phyloP scores from a whole-genome alignment of 495 filamentous ascomycete genomes.

The Clohesyomyces aquaticus region DNA sequence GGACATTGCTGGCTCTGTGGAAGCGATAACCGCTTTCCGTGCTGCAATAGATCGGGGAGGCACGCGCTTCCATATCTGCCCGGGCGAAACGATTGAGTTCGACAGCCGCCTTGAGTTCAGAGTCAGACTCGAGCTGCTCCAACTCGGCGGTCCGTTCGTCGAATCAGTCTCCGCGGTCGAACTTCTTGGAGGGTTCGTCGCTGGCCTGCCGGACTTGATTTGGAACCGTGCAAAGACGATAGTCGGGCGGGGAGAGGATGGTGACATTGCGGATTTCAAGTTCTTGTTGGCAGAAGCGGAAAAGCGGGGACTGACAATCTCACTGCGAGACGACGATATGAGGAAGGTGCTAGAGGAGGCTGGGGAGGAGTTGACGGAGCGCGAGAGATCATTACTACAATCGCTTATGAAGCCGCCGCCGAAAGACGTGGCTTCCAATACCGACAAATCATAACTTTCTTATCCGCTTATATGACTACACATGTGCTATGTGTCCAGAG shows the following conservation, averaged over 20 bases:
- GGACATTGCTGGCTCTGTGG: slow-evolving; percentile 12
- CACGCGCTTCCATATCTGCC: slow-evolving; percentile 13
- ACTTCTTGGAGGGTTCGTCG: slow-evolving; percentile 12
- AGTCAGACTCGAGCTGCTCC: slow-evolving; percentile 12
- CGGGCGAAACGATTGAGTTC: slow-evolving; percentile 13
- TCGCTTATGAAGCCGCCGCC: slow-evolving; percentile 12
- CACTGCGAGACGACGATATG: slow-evolving; percentile 11
- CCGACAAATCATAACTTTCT: slow-evolving; percentile 14
- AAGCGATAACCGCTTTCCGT: slow-evolving; percentile 14
- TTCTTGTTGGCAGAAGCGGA: slow-evolving; percentile 14
- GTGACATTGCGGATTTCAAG: slow-evolving; percentile 13
- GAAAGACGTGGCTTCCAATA: slow-evolving; percentile 13
- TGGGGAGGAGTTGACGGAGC: slow-evolving; percentile 13
- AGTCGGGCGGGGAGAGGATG: slow-evolving; percentile 12
- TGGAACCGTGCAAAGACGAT: slow-evolving; percentile 14
- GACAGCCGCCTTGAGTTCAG: slow-evolving; percentile 13
- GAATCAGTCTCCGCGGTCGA: slow-evolving; percentile 13
- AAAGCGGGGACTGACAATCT: slow-evolving; percentile 11
- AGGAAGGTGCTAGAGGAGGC: slow-evolving; percentile 12
- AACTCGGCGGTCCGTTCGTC: slow-evolving; percentile 12
- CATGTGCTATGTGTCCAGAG: slow-evolving; percentile 7
- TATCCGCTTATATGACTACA: slow-evolving; percentile 13
- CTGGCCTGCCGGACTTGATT: slow-evolving; percentile 13
- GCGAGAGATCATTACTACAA: slow-evolving; percentile 13
- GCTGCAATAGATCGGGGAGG: slow-evolving; percentile 11